Evolutionary conservation across 2,329 filamentous ascomycete genomes (phyloP), one percentile per base, ranked within the genome.

Genomic region (Fusarium coicis): DNA sequence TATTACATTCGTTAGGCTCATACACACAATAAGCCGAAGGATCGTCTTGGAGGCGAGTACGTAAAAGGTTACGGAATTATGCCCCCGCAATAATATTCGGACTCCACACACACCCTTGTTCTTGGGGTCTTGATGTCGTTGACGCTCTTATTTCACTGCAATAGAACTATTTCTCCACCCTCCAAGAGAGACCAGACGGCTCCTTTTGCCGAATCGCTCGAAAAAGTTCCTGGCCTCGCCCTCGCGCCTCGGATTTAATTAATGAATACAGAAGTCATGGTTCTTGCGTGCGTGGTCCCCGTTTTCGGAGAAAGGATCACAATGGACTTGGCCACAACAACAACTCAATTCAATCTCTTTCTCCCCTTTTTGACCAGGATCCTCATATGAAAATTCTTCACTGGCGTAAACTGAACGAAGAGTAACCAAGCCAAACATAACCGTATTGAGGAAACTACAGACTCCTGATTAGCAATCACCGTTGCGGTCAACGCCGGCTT

Each of bases 11-110:
- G 44, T 34, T n/a, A 50, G 32, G 40, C 50, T 39, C 42, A 34
- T 28, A 40, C 26, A 37, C 18, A 37, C 36, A 65, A 39, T 39
- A 37, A 55, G 34, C 40, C 28, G 62, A 28, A 30, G 50, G 50
- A 19, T 54, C 26, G n/a, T 54, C 36, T 28, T 40, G 21, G 23
- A 50, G 28, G 18, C 19, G 32, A 63, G 66, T 70, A 59, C 59
- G 60, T 70, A 70, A 70, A 58, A 58, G 37, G 23, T 23, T 16
- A 70, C 76, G 76, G 76, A 70, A 60, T 68, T 77, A 73, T 58
- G 59, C 72, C 43, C 63, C 71, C 74, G 70, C 56, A 77, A 74
- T 76, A 74, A 76, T 66, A 50, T 56, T 34, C 28, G 19, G 56
- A 70, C 65, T 72, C 74, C 75, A 75, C 74, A 66, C 66, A 62